A percentile compares a stretch with the other conserved stretches of the same genome.
Evolutionary conservation across 495 filamentous ascomycete genomes (phyloP).

Genomic region (Neurospora sp.): DNA sequence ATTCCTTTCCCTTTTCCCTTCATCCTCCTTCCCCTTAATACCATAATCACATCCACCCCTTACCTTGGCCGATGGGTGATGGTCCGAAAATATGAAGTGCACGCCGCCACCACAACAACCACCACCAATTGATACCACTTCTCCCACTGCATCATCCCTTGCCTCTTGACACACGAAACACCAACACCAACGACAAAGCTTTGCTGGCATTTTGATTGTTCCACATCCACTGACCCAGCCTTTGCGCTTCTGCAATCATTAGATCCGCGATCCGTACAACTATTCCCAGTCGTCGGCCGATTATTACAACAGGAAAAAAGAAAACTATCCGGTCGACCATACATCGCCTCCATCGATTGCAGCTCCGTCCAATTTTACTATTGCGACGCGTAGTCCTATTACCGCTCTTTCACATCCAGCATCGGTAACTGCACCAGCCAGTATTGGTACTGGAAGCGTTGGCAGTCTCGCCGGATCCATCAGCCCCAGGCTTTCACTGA

Average conservation of each 20-base stretch:
- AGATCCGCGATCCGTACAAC: slow-evolving; percentile 42
- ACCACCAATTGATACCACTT: background rate
- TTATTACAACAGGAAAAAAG: slow-evolving; percentile 38
- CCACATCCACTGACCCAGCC: slow-evolving; percentile 12
- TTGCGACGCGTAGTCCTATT: slow-evolving; percentile 46
- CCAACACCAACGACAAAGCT: background rate
- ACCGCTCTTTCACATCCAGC: slow-evolving; percentile 41
- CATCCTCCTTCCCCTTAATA: background rate
- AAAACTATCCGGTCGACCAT: slow-evolving; percentile 29
- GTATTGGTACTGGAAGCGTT: background rate
- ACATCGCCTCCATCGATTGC: slow-evolving; percentile 33
- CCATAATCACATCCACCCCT: slow-evolving; percentile 6
- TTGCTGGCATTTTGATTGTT: background rate
- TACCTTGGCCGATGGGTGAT: background rate
- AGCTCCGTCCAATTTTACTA: slow-evolving; percentile 31
- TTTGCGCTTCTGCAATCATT: slow-evolving; percentile 14
- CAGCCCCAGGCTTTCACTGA: slow-evolving; percentile 33
- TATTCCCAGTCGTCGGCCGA: slow-evolving; percentile 32
- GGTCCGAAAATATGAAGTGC: background rate
- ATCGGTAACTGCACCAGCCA: slow-evolving; percentile 19
- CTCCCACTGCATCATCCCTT: background rate
- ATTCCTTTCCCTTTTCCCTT: slow-evolving; percentile 1
- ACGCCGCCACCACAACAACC: background rate
- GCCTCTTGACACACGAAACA: slow-evolving; percentile 1
- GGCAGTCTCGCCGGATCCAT: slow-evolving; percentile 32